Percentiles rank a stretch among this genome's conserved stretches.
Conservation (phyloP, 2,329 filamentous ascomycete species). For the Clarireedia paspali region DNA sequence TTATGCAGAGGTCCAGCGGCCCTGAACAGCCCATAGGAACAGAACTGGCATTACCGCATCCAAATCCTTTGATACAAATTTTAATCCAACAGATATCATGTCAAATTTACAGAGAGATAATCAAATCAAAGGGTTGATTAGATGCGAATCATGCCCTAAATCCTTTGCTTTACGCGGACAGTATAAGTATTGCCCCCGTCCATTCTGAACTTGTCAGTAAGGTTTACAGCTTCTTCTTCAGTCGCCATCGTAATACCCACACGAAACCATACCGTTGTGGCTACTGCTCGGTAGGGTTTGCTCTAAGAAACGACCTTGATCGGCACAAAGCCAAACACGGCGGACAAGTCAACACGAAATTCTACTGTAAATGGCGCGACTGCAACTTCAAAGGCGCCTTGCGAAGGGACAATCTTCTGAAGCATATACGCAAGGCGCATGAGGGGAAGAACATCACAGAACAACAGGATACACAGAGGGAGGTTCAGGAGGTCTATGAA, state of each 20-base stretch:
- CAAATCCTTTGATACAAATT: no score
- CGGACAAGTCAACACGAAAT: slow-evolving; percentile 11
- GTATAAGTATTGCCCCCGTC: slow-evolving; percentile 13
- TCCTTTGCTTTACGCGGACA: slow-evolving; percentile 12
- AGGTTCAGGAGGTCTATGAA: slow-evolving; percentile 9
- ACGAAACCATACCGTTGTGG: slow-evolving; percentile 12
- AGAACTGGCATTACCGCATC: no score
- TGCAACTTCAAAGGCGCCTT: slow-evolving; percentile 15
- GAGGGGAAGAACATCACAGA: slow-evolving; percentile 1
- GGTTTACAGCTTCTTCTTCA: slow-evolving; percentile 2
- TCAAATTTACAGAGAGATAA: no score
- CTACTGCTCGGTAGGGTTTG: slow-evolving; percentile 12
- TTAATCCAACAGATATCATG: no score
- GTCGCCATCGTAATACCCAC: slow-evolving; percentile 17
- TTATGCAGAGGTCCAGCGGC: no score
- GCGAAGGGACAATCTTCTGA: slow-evolving; percentile 16
- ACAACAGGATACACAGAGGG: slow-evolving; percentile 1
- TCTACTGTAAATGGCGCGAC: slow-evolving; percentile 13
- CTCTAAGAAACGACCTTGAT: slow-evolving; percentile 14
- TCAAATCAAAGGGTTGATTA: slow-evolving; percentile 13
- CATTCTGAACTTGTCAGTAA: slow-evolving; percentile 3
- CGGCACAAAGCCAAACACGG: slow-evolving; percentile 15
- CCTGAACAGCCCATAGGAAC: no score
- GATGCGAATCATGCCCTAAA: slow-evolving; percentile 12
- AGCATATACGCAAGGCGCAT: slow-evolving; percentile 13